Conservation (phyloP, 352 stramenopile genomes). For the Phytophthora citrophthora region DNA sequence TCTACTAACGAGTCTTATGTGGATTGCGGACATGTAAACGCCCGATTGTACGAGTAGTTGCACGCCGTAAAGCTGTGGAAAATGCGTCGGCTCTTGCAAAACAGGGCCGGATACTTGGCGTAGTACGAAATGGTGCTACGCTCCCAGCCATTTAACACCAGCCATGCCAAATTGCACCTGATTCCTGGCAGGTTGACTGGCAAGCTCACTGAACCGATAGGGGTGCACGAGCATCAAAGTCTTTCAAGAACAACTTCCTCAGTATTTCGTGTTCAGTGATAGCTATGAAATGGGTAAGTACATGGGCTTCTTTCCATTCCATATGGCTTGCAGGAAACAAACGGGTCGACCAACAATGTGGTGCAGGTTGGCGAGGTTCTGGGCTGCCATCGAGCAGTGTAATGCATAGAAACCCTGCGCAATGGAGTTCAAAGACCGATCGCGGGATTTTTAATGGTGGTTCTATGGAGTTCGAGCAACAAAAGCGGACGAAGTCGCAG, state of each 20-base stretch:
- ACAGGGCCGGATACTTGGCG: background rate
- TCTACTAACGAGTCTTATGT: background rate
- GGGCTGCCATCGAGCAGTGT: background rate
- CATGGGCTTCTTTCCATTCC: constrained; percentile 6
- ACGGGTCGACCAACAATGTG: constrained; percentile 11
- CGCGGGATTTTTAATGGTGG: constrained; percentile 15
- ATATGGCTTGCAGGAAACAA: constrained; percentile 18
- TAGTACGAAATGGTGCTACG: no score
- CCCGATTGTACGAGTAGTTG: background rate
- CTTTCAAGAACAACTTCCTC: background rate
- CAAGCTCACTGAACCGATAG: constrained; percentile 5
- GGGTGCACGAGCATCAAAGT: background rate
- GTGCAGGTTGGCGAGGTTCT: constrained; percentile 2
- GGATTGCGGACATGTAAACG: background rate
- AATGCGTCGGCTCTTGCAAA: background rate
- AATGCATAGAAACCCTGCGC: constrained; percentile 9
- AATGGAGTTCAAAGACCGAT: constrained; percentile 14
- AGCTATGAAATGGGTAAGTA: constrained; percentile 2
- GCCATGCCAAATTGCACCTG: constrained; percentile 1
- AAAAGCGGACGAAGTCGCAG: constrained; percentile 4
- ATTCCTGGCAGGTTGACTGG: constrained; percentile 1
- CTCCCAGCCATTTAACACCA: background rate
- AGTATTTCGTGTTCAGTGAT: constrained; percentile 13
- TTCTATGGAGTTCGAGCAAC: constrained; percentile 18
- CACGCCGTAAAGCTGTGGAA: constrained; percentile 1